A percentile compares a stretch with the other conserved stretches of the same genome.
Conservation (phyloP, 331 rosid species). For the Quercus phellos region DNA sequence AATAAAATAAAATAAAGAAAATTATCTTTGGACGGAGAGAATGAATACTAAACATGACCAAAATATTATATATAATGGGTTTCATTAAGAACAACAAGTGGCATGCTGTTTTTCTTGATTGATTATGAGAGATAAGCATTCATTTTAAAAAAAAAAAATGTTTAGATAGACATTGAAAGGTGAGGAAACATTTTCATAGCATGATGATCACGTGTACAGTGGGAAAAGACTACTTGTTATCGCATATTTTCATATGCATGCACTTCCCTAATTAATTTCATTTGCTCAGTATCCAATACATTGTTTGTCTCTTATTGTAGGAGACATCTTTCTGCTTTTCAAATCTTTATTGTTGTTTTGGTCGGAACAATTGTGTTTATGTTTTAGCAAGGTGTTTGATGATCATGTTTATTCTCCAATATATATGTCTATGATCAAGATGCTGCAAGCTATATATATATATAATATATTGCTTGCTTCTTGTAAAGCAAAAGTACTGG, state of each 20-base stretch:
- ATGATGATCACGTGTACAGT: slow-evolving; percentile 25
- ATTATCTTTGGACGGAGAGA: neutral
- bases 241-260: slow-evolving; percentile 6
- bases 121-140: neutral
- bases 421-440: slow-evolving; percentile 7
- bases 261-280: slow-evolving; percentile 8
- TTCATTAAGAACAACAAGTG: neutral
- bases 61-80: neutral
- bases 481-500: slow-evolving; percentile 15
- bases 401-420: slow-evolving; percentile 4
- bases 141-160: no score
- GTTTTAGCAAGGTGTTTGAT: slow-evolving; percentile 1
- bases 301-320: slow-evolving; percentile 19
- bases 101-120: neutral
- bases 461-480: neutral
- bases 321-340: slow-evolving; percentile 22
- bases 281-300: slow-evolving; percentile 18
- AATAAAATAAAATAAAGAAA: neutral
- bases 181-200: neutral
- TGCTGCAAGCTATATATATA: neutral
- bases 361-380: slow-evolving; percentile 10
- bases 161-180: no score
- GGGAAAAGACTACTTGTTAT: neutral
- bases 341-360: slow-evolving; percentile 15
- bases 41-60: neutral